These are phyloP conservation scores for Hericium coralloides DNA, from an alignment of 768 basidiomycete genomes.

Conservation along the genomic window DNA sequence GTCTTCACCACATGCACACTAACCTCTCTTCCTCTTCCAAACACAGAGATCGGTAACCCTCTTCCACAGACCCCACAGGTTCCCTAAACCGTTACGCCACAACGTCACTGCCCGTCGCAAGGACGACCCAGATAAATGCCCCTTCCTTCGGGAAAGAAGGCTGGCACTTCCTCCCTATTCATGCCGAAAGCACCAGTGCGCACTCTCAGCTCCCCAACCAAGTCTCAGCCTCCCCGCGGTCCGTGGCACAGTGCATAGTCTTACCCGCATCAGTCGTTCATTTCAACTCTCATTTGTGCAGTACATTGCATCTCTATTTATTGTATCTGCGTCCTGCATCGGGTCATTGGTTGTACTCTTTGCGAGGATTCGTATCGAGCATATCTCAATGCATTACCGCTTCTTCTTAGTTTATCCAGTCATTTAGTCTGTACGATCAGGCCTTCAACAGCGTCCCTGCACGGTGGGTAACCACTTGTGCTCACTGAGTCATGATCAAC, in stretches of 20 bases:
- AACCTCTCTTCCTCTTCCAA: no score
- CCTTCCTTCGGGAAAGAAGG: conserved; percentile 37
- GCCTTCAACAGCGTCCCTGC: no score
- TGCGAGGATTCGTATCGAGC: neutral
- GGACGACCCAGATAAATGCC: neutral
- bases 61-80: neutral
- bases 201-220: conserved; percentile 26
- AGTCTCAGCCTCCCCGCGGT: conserved; percentile 1
- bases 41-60: neutral
- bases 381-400: no score
- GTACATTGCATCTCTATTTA: neutral
- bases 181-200: conserved; percentile 72
- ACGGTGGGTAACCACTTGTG: no score
- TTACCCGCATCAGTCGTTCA: neutral
- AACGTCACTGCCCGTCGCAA: neutral
- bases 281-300: neutral
- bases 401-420: no score
- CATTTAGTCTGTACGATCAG: no score
- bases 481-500: no score
- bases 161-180: conserved; percentile 55
- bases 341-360: neutral
- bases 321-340: neutral
- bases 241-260: conserved; percentile 6
- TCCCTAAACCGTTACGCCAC: neutral
- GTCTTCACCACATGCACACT: no score